Evolutionary conservation across 805 yeast genomes (phyloP), one percentile per base, ranked within the genome.

Genomic region (Tetrapisispora namnaoensis): DNA sequence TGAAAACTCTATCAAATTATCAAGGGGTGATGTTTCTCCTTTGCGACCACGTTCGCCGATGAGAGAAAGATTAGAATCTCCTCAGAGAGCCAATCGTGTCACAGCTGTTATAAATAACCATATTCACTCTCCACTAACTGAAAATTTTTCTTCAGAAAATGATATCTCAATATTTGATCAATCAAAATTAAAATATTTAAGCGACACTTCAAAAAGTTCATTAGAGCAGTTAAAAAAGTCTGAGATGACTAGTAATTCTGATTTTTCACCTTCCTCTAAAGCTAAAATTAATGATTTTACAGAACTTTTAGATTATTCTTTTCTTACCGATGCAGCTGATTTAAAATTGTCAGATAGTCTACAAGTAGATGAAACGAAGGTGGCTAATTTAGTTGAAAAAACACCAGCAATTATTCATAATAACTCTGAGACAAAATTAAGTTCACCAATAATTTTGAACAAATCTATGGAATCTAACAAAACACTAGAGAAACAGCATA

Each of bases 71-170:
- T 38, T 51, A 21, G 49, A 52, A 20, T 56, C 61, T 6, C 62
- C 60, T 37, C 64, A 60, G 44, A 53, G 59, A 42, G 51, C 59
- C 3, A 63, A 63, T 44, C 59, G 69, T 48, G 55, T 62, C 13
- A 59, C 66, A 2, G 58, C 65, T 6, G 58, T 64, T 5, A 60
- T 63, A n/a, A 63, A 62, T 40, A 63, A 65, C 47, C 62, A 60
- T 43, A 49, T 65, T 8, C 65, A 58, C 48, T 66, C 70, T 11
- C 70, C 70, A 3, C 47, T 65, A 44, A 59, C 54, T 36, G 51
- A 53, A 16, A 8, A 8, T 18, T 43, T 17, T 13, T 13, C 20
- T n/a, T 2, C 43, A 11, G 44, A 42, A 9, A 32, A 8, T 14
- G 35, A 38, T 18, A 8, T 39, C 16, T 21, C 22, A 37, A 30